Evolutionary conservation across 257 asterid genomes (phyloP), one percentile per base, ranked within the genome.

Genomic region (Solanum ossicruentum): DNA sequence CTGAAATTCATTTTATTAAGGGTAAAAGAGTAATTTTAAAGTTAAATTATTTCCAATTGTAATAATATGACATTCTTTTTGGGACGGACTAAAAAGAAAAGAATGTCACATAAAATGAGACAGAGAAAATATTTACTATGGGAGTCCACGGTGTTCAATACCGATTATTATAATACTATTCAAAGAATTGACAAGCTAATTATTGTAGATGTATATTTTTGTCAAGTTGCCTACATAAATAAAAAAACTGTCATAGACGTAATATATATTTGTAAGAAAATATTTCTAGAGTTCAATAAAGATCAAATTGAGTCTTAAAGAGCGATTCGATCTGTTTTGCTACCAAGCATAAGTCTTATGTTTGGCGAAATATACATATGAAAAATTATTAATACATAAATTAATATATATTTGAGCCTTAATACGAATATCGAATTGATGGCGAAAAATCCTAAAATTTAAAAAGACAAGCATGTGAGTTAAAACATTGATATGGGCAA

Each of bases 401-500:
- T 65, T 1, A 0, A 12, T 3, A 26, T 65, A 7, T 7, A 65
- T 2, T 26, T 0, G 0, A 23, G 1, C 3, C 0, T 3, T 3
- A 28, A 65, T 0, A 28, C 3, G 0, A 18, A 7, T 56, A 7
- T 7, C 63, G 0, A 15, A 54, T 2, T 52, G 0, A 0, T 1
- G 8, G 0, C 6, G 8, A 16, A 16, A 56, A 56, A 8, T 0
- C 16, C 2, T 16, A 57, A 57, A 8, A 13, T 16, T 13, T 0
- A 54, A 16, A 16, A 15, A 63, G 5, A 55, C 20, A 55, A 13
- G 12, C 45, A 70, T 2, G 63, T 77, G 82, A 10, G 61, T 77
- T 75, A 52, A 13, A 49, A 23, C 82, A 21, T 75, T 51, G 61
- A 75, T 75, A 75, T 9, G 39, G 16, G 81, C 58, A 12, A 73